Evolutionary conservation across 2,329 filamentous ascomycete species (phyloP).

Genomic region (Grosmannia serpens): DNA sequence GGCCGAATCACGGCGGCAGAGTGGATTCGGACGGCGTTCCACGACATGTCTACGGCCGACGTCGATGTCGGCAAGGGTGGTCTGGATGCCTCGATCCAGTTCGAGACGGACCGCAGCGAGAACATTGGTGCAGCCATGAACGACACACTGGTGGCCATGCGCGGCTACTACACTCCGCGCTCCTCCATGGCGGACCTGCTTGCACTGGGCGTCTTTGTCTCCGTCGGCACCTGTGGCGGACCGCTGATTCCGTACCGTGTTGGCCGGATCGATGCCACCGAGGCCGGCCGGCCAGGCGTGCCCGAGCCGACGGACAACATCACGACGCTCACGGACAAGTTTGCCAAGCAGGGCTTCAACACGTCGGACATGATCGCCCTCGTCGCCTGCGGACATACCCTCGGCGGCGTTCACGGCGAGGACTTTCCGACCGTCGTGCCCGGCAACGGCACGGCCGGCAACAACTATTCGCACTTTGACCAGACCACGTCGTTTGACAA

Average conservation of each 20-base stretch:
- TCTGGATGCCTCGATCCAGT: background rate
- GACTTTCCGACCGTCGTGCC: background rate
- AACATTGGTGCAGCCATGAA: background rate
- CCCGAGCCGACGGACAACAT: background rate
- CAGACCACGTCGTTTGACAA: background rate
- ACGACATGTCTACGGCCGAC: background rate
- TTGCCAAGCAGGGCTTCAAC: background rate
- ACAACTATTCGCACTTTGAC: background rate
- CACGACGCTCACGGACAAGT: background rate
- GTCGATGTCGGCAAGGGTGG: background rate
- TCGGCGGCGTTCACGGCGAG: background rate
- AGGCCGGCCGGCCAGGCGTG: background rate
- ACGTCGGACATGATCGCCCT: background rate
- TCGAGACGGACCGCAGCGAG: background rate
- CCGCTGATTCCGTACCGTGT: background rate
- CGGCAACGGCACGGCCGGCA: background rate
- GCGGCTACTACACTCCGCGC: background rate
- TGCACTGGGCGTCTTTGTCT: background rate
- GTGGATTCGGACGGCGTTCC: background rate
- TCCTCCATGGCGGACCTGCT: background rate
- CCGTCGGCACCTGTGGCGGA: background rate
- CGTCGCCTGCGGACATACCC: background rate
- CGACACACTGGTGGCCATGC: background rate
- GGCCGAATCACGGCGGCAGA: background rate
- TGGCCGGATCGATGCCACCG: background rate